Evolutionary conservation across 2,329 filamentous ascomycete genomes (phyloP), one percentile per base, ranked within the genome.

Genomic region (Stagonosporopsis rhizophila): DNA sequence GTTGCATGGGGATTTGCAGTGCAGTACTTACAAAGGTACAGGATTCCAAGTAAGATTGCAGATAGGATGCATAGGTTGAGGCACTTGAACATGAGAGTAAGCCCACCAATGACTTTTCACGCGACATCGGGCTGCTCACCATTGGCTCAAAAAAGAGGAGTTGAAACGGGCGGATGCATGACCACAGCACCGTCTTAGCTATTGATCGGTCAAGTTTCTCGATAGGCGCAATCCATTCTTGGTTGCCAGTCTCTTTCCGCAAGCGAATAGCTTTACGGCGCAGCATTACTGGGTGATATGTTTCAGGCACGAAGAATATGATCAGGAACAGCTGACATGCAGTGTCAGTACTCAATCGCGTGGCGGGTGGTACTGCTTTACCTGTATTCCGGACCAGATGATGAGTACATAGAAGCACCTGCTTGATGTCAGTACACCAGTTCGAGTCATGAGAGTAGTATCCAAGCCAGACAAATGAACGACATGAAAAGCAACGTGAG

Each of bases 71-170:
- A 95, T 23, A 97, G 85, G 64, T 87, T 87, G 54, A 95, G 80
- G 57, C 88, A 90, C 74, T 77, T 55, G 17, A 56, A 23, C 59
- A 60, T 47, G 40, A 42, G 58, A 61, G 55, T 73, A 61, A 72
- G 66, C 62, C 59, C 59, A 61, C 67, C 65, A 69, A 67, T 66
- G 42, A 62, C n/a, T n/a, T 1, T 30, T 3, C 32, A 41, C 2
- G 23, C 34, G 34, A 27, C 23, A 37, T 41, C n/a, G 40, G 22
- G 37, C 11, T 44, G 19, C 73, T 44, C 57, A 77, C 75, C 91
- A 96, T 97, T 62, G 90, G 91, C 79, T 96, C 92, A 50, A 90
- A 84, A 45, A 88, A 75, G 51, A 97, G 82, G 6, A 97, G 84
- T 75, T 95, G 85, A 71, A 95, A 90, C 6, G 91, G 91, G 28